These are phyloP conservation scores for Fibroporia radiculosa DNA, from an alignment of 768 basidiomycete genomes.

Conservation along the genomic window DNA sequence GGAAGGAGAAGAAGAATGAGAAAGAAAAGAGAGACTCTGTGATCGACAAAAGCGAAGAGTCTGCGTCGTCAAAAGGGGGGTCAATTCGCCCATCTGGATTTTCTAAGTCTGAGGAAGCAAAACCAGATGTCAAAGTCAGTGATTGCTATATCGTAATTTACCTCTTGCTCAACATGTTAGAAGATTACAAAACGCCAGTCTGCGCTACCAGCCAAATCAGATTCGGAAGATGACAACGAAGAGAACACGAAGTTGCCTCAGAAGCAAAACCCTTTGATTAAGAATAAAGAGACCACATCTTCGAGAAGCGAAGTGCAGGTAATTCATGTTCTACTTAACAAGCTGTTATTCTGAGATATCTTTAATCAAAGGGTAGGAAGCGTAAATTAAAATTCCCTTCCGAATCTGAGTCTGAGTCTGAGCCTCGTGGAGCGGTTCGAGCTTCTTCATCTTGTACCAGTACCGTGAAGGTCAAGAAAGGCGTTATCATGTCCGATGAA, in stretches of 20 bases:
- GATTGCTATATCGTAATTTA: neutral
- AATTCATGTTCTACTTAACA: neutral
- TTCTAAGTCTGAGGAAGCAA: neutral
- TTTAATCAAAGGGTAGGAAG: neutral
- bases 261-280: conserved; percentile 1
- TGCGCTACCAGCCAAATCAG: conserved; percentile 12
- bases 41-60: conserved; percentile 13
- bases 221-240: conserved; percentile 16
- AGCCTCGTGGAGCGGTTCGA: too few species aligned
- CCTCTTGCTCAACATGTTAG: conserved; percentile 13
- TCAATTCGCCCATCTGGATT: conserved; percentile 5
- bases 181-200: conserved; percentile 25
- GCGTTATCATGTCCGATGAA: conserved; percentile 52
- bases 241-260: neutral
- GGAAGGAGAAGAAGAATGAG: conserved; percentile 11
- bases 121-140: conserved; percentile 11
- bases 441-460: too few species aligned
- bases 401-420: conserved; percentile 27
- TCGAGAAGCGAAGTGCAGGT: too few species aligned
- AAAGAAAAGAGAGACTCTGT: conserved; percentile 7
- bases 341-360: neutral
- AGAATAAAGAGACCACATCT: conserved; percentile 3
- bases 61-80: too few species aligned
- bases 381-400: conserved; percentile 17
- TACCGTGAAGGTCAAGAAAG: conserved; percentile 30